These are phyloP conservation scores for Magnusiomyces tetraspermus DNA, from an alignment of 1,139 yeast genomes.

Conservation along the genomic window DNA sequence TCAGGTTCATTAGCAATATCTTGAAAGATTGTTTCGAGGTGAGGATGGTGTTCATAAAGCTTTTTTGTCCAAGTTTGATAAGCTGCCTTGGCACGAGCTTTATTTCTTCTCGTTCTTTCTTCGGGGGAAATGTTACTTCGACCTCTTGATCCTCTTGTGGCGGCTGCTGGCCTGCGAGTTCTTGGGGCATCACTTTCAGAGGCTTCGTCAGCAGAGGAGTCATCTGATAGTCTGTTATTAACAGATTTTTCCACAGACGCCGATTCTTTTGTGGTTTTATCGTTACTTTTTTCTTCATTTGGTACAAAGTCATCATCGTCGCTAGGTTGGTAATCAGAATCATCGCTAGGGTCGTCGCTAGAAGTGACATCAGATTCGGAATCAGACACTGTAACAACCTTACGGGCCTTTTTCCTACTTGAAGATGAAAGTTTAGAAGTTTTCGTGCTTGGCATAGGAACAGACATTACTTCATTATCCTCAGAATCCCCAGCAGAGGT, in stretches of 20 bases:
- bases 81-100: not conserved
- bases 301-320: too few species aligned
- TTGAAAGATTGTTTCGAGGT: constrained; percentile 61
- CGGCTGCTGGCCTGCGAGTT: too few species aligned
- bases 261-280: not conserved
- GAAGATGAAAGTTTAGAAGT: not conserved
- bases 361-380: too few species aligned
- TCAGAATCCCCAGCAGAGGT: not conserved
- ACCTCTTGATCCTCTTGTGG: too few species aligned
- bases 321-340: not conserved
- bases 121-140: not conserved
- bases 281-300: too few species aligned
- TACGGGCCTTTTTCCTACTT: not conserved
- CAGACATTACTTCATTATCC: not conserved
- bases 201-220: too few species aligned
- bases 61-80: not conserved
- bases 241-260: not conserved
- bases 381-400: not conserved
- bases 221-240: not conserved
- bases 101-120: not conserved
- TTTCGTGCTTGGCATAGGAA: constrained; percentile 3
- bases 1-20: constrained; percentile 37
- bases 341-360: too few species aligned
- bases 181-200: too few species aligned
- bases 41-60: constrained; percentile 68